These are phyloP conservation scores for Auricularia sp. DNA, from an alignment of 768 basidiomycete species.

Conservation along the genomic window DNA sequence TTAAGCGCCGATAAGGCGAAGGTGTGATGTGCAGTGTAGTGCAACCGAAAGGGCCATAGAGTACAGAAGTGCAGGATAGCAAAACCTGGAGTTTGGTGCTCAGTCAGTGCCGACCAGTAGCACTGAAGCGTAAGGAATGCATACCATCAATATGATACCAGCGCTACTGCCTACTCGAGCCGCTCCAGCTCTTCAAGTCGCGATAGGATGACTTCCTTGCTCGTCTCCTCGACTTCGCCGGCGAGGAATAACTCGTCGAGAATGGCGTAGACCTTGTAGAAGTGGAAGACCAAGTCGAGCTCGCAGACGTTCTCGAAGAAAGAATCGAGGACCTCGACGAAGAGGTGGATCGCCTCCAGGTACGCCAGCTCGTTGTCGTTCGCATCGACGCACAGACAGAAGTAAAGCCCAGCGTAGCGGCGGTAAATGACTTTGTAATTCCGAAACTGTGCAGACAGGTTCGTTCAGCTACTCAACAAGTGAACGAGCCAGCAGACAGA, in stretches of 20 bases:
- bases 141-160: no score
- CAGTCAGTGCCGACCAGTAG: no score
- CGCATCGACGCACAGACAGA: slow-evolving; percentile 93
- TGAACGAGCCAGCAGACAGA: slow-evolving; percentile 19
- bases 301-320: slow-evolving; percentile 95
- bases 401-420: slow-evolving; percentile 94
- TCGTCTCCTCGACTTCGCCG: slow-evolving; percentile 96
- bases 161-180: slow-evolving; percentile 44
- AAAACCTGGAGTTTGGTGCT: no score
- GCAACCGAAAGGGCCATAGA: no score
- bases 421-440: slow-evolving; percentile 97
- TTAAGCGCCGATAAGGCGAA: no score
- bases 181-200: slow-evolving; percentile 90
- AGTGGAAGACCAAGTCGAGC: slow-evolving; percentile 96
- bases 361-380: slow-evolving; percentile 98
- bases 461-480: slow-evolving; percentile 4
- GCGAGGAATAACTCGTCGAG: slow-evolving; percentile 97
- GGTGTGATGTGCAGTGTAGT: no score
- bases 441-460: slow-evolving; percentile 56
- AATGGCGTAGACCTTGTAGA: slow-evolving; percentile 90
- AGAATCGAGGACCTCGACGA: slow-evolving; percentile 93
- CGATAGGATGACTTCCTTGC: slow-evolving; percentile 88
- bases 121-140: no score
- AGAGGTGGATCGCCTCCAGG: slow-evolving; percentile 94
- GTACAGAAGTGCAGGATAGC: no score